Conservation (phyloP, 2,329 filamentous ascomycete genomes). For the Daldinia sp. region DNA sequence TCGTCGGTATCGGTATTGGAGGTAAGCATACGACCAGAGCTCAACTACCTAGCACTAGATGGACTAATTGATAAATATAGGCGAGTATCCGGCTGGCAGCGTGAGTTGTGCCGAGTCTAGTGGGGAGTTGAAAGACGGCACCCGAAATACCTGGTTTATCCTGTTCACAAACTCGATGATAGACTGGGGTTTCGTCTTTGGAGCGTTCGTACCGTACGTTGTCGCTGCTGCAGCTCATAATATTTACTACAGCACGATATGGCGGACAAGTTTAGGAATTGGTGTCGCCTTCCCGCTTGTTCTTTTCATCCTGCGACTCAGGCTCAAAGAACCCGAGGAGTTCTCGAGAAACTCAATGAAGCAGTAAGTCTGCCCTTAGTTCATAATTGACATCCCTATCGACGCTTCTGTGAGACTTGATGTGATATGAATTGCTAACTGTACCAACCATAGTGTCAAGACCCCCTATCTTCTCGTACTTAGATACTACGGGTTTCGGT, state of each 20-base stretch:
- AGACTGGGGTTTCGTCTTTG: constrained; percentile 81
- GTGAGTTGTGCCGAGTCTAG: constrained; percentile 86
- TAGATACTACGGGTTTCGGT: constrained; percentile 76
- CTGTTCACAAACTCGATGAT: constrained; percentile 91
- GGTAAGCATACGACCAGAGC: constrained; percentile 53
- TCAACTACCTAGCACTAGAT: neutral
- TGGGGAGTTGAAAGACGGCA: constrained; percentile 80
- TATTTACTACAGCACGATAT: constrained; percentile 75
- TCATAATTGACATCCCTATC: too few species aligned
- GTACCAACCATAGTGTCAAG: constrained; percentile 47
- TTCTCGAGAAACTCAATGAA: constrained; percentile 76
- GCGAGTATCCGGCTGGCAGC: constrained; percentile 83
- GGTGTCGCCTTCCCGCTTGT: constrained; percentile 79
- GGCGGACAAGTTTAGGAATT: constrained; percentile 82
- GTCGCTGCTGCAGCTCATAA: constrained; percentile 65
- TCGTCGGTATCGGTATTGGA: constrained; percentile 82
- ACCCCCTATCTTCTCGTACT: constrained; percentile 65
- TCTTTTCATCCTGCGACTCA: constrained; percentile 74
- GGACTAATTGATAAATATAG: constrained; percentile 41
- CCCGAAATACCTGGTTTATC: constrained; percentile 90
- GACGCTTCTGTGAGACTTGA: too few species aligned
- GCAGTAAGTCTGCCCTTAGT: constrained; percentile 31
- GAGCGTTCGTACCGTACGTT: constrained; percentile 76
- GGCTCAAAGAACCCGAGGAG: constrained; percentile 80
- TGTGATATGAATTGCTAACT: too few species aligned